phyloP scores from a whole-genome alignment of 2,329 filamentous ascomycete genomes.

The Aspergillus costaricaensis region DNA sequence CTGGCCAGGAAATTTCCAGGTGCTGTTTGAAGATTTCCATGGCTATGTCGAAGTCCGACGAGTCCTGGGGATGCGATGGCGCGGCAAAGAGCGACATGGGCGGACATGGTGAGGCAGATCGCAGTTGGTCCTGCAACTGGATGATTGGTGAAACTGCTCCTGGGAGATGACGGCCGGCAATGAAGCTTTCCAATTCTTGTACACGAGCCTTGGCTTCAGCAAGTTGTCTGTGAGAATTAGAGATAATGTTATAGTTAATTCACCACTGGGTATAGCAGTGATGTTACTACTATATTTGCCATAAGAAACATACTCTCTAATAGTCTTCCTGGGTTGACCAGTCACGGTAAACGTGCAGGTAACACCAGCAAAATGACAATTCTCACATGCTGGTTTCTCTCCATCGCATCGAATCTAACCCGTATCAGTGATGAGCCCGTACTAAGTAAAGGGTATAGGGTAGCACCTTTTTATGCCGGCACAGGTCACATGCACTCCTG shows the following conservation, averaged over 20 bases:
- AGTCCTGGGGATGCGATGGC: slow-evolving; percentile 2
- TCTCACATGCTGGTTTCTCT: slow-evolving; percentile 29
- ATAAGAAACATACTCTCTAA: slow-evolving; percentile 23
- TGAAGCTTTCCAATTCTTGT: slow-evolving; percentile 6
- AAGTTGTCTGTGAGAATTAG: slow-evolving; percentile 18
- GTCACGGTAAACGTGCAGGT: slow-evolving; percentile 24
- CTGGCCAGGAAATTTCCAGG: slow-evolving; percentile 21
- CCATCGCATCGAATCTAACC: slow-evolving; percentile 30
- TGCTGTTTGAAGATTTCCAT: slow-evolving; percentile 21
- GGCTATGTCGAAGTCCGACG: slow-evolving; percentile 1
- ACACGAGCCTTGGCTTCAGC: slow-evolving; percentile 21
- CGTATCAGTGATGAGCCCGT: neutral
- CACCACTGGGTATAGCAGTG: neutral
- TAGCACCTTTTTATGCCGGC: slow-evolving; percentile 26
- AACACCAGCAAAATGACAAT: slow-evolving; percentile 23
- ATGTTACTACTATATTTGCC: no score
- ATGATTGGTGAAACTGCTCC: neutral
- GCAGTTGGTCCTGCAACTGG: neutral
- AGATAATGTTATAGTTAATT: neutral
- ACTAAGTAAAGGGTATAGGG: neutral
- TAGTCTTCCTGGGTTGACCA: slow-evolving; percentile 19
- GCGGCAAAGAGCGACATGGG: neutral
- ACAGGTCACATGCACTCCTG: slow-evolving; percentile 27
- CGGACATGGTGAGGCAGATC: neutral
- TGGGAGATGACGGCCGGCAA: neutral